Evolutionary conservation across 495 filamentous ascomycete species (phyloP).

Genomic region (Penicillium fimorum): DNA sequence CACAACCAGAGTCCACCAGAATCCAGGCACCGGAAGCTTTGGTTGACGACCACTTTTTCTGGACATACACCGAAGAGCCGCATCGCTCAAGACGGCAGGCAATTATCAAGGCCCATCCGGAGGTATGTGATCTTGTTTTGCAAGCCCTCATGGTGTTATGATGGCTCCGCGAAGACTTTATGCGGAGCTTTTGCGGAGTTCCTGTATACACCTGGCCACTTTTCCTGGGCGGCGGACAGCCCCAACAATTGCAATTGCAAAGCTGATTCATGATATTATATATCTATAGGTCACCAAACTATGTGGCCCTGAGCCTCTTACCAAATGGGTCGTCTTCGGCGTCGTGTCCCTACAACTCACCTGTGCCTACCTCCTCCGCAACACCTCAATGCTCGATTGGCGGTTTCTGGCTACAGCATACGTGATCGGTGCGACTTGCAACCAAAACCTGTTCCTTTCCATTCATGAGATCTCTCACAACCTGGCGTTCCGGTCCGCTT

Average conservation of each 20-base stretch:
- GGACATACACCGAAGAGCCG: constrained; percentile 99
- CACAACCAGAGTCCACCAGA: constrained; percentile 26
- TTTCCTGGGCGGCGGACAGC: not conserved
- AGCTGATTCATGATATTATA: constrained; percentile 12
- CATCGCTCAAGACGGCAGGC: constrained; percentile 85
- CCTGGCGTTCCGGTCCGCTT: constrained; percentile 83
- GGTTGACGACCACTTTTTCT: constrained; percentile 64
- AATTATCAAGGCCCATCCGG: constrained; percentile 98
- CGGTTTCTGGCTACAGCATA: constrained; percentile 84
- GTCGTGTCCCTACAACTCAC: constrained; percentile 81
- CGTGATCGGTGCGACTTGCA: constrained; percentile 89
- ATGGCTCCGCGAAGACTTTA: not conserved
- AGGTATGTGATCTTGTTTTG: constrained; percentile 54
- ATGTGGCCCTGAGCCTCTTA: constrained; percentile 93
- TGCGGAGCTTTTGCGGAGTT: constrained; percentile 10
- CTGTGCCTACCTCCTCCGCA: constrained; percentile 75
- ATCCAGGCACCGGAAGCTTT: constrained; percentile 35
- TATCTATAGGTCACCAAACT: constrained; percentile 81
- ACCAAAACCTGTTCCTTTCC: constrained; percentile 98
- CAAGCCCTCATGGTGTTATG: not conserved
- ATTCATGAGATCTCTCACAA: constrained; percentile 99
- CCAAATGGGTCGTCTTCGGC: constrained; percentile 84
- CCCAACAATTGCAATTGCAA: not conserved
- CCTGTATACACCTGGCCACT: constrained; percentile 5
- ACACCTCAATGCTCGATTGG: constrained; percentile 78